Evolutionary conservation across 1,139 yeast species (phyloP), one percentile per base, ranked within the genome.

Genomic region (Taphrina communis): DNA sequence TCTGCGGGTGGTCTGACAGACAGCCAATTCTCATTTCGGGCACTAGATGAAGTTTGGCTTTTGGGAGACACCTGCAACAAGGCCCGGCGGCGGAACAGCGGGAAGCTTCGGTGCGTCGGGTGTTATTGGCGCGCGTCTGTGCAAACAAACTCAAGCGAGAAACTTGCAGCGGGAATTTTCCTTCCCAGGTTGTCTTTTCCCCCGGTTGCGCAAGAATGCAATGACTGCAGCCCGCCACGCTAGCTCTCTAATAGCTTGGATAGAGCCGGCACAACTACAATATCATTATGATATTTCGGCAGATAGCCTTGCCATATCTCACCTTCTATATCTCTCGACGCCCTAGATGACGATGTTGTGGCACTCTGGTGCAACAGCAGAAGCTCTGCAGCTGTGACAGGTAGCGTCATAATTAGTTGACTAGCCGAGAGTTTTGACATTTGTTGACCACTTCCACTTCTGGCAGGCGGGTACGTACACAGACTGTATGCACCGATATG

Each of bases 11-110:
- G 53, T 50, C 53, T 50, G 53, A 50, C 21, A 11, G 1, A 21
- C 36, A 50, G 53, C 53, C 53, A 21, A 21, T 50, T 50, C 36
- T 50, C 53, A 50, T 21, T 21, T 50, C 53, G 12, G 53, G 8
- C 12, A 7, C 8, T 50, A 35, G 21, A 50, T 50, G 53, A 50
- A 50, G 8, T 8, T 21, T 50, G 53, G 53, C 53, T 17, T 17
- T 17, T 50, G 31, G 31, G 31, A 25, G 31, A 25, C 31, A n/a
- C n/a, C n/a, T n/a, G n/a, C n/a, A 25, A 25, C 31, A 25, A 25
- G 31, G 31, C 31, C 2, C 31, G 31, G 4, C 31, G 31, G 31
- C 31, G 1, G 31, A 25, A 25, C 31, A 25, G 4, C 31, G 31
- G 31, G 4, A 25, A 25, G 4, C 4, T 4, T 25, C 31, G 31